Evolutionary conservation across 371 early-diverging fungal genomes (phyloP).

Genomic region (Zancudomyces culisetae): DNA sequence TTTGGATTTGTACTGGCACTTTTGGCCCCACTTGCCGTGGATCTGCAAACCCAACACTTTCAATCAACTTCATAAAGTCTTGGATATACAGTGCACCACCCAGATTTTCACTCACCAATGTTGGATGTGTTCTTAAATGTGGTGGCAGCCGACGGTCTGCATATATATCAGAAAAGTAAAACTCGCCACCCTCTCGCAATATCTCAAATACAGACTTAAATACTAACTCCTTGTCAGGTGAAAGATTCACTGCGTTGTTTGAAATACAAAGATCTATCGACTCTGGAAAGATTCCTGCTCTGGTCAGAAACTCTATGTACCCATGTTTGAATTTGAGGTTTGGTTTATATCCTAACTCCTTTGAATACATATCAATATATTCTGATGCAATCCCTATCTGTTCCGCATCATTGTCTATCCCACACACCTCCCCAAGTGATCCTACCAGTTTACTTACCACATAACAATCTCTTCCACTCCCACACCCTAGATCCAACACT

Average conservation of each 20-base stretch:
- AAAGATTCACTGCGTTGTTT: conserved; percentile 28
- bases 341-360: conserved; percentile 21
- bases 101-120: conserved; percentile 25
- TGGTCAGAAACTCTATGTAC: conserved; percentile 22
- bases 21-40: conserved; percentile 19
- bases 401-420: conserved; percentile 31
- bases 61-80: conserved; percentile 22
- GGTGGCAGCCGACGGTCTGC: conserved; percentile 24
- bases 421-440: conserved; percentile 21
- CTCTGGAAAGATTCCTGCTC: conserved; percentile 19
- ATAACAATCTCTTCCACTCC: conserved; percentile 30
- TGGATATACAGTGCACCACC: conserved; percentile 25
- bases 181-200: conserved; percentile 24
- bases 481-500: conserved; percentile 28
- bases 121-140: conserved; percentile 21
- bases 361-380: conserved; percentile 11
- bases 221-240: conserved; percentile 27
- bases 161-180: conserved; percentile 27
- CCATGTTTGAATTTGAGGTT: conserved; percentile 23
- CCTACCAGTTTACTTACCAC: conserved; percentile 28
- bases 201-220: conserved; percentile 23
- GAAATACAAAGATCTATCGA: conserved; percentile 26
- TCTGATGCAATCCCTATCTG: conserved; percentile 24
- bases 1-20: conserved; percentile 17
- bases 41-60: conserved; percentile 24